phyloP scores from a whole-genome alignment of 2,329 filamentous ascomycete species.

The Phyllosticta citriasiana region DNA sequence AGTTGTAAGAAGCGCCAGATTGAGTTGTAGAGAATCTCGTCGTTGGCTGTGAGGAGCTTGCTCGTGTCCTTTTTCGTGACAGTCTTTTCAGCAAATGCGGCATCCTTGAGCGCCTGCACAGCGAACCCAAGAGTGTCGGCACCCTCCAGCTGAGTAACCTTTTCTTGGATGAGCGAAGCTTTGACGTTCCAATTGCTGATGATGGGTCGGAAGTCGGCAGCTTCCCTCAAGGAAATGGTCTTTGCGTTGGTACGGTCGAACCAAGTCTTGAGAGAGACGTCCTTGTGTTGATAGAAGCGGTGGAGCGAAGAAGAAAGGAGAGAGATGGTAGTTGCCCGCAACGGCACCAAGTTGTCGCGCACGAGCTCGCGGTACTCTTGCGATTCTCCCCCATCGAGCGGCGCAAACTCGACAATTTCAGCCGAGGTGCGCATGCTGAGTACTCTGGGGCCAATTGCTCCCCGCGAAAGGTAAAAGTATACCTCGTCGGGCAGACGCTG shows the following conservation, averaged over 20 bases:
- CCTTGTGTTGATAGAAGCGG: constrained; percentile 71
- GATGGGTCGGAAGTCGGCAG: constrained; percentile 43
- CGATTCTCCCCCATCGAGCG: constrained; percentile 71
- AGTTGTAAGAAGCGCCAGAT: constrained; percentile 86
- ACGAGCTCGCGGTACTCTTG: constrained; percentile 74
- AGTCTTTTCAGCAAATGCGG: constrained; percentile 60
- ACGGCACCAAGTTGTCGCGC: constrained; percentile 59
- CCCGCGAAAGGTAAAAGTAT: constrained; percentile 79
- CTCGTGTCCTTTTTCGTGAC: constrained; percentile 45
- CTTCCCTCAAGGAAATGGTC: constrained; percentile 51
- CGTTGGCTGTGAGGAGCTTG: constrained; percentile 47
- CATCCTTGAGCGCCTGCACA: constrained; percentile 53
- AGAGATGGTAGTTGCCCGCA: constrained; percentile 67
- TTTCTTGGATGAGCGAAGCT: constrained; percentile 42
- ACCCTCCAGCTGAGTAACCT: constrained; percentile 16
- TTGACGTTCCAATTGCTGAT: constrained; percentile 65
- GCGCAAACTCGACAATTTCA: constrained; percentile 69
- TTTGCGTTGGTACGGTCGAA: constrained; percentile 46
- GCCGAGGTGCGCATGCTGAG: constrained; percentile 74
- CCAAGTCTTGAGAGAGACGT: constrained; percentile 73
- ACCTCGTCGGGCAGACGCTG: constrained; percentile 81
- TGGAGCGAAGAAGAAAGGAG: constrained; percentile 72
- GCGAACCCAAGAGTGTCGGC: constrained; percentile 36
- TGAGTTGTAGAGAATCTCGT: constrained; percentile 64
- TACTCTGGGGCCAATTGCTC: constrained; percentile 67